A percentile compares a stretch with the other conserved stretches of the same genome.
Conservation (phyloP, 352 stramenopile species). For the Phytopythium mirpurense region DNA sequence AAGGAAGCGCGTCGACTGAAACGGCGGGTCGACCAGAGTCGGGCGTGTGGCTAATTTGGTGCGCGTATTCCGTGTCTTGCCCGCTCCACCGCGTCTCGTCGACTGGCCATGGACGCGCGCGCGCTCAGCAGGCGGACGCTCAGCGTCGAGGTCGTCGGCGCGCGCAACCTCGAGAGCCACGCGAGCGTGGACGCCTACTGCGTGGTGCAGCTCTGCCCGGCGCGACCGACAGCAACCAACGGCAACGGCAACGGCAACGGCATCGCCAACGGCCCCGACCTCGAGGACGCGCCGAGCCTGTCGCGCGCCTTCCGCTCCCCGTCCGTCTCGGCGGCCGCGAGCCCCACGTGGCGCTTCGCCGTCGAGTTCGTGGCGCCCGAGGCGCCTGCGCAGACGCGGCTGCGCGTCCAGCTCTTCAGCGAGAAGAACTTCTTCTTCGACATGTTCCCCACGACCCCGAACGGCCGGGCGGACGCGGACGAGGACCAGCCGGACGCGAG, state of each 20-base stretch:
- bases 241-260: background rate
- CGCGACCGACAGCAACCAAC: slow-evolving; percentile 3
- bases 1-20: too few relatives aligned
- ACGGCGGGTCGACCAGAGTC: background rate
- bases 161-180: slow-evolving; percentile 59
- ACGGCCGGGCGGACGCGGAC: background rate
- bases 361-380: slow-evolving; percentile 28
- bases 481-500: background rate
- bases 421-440: slow-evolving; percentile 85
- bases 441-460: slow-evolving; percentile 55
- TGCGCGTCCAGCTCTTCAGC: slow-evolving; percentile 51
- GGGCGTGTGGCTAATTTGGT: background rate
- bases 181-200: slow-evolving; percentile 67
- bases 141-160: slow-evolving; percentile 64
- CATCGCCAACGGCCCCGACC: background rate
- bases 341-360: slow-evolving; percentile 40
- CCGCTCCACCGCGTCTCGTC: background rate
- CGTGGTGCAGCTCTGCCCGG: slow-evolving; percentile 31
- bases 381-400: slow-evolving; percentile 13
- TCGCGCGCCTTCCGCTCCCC: slow-evolving; percentile 22
- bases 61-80: slow-evolving; percentile 5
- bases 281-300: background rate
- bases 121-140: slow-evolving; percentile 36
- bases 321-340: slow-evolving; percentile 26
- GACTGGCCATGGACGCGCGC: background rate